Conservation (phyloP, 1,284 basidiomycete species). For the Ustilago shanxiensis region DNA sequence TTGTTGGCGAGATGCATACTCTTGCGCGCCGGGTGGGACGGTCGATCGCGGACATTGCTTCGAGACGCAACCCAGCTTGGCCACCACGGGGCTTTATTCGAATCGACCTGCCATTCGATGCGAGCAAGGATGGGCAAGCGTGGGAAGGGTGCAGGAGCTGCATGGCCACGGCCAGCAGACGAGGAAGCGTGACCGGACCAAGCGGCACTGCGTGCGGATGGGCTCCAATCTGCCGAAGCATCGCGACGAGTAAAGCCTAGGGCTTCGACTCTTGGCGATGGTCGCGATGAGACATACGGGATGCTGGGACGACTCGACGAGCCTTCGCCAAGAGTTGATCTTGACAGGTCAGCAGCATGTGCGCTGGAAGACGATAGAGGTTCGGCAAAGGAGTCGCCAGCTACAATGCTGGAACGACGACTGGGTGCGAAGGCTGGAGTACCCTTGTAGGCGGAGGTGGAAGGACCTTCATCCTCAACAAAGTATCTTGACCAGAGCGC, state of each 20-base stretch:
- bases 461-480: conserved; percentile 36
- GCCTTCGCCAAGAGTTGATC: conserved; percentile 28
- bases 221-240: conserved; percentile 32
- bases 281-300: conserved; percentile 22
- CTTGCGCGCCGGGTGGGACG: conserved; percentile 12
- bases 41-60: not conserved
- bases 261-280: conserved; percentile 32
- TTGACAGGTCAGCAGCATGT: conserved; percentile 22
- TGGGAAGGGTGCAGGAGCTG: conserved; percentile 11
- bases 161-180: conserved; percentile 8
- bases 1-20: conserved; percentile 29
- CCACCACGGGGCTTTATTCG: conserved; percentile 64
- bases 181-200: conserved; percentile 27
- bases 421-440: conserved; percentile 17
- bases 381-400: conserved; percentile 16
- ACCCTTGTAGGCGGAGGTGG: conserved; percentile 19
- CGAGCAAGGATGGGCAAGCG: conserved; percentile 64
- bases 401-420: conserved; percentile 18
- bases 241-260: conserved; percentile 22
- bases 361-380: conserved; percentile 7
- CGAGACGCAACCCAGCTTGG: conserved; percentile 35
- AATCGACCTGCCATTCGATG: conserved; percentile 67
- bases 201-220: conserved; percentile 29
- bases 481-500: conserved; percentile 66
- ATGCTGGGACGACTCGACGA: conserved; percentile 27